Percentiles rank a stretch among this genome's conserved stretches.
phyloP scores from a whole-genome alignment of 257 asterid species.

The Coffea eugenioides region DNA sequence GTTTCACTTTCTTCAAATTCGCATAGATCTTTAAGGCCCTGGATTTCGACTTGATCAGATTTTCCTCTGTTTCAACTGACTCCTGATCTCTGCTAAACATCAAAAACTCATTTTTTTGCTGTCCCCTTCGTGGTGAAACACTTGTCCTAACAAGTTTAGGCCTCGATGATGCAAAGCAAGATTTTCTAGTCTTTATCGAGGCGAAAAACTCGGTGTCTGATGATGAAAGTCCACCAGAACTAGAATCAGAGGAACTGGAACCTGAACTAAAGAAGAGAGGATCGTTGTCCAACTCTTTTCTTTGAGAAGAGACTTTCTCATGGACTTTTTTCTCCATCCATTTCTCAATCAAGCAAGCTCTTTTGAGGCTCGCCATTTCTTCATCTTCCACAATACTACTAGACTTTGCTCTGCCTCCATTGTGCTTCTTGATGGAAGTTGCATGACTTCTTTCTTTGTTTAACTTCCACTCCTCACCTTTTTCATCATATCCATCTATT shows the following conservation, averaged over 20 bases:
- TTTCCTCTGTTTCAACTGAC: constrained; percentile 20
- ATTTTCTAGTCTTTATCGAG: constrained; percentile 30
- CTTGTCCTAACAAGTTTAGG: constrained; percentile 43
- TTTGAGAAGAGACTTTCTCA: constrained; percentile 18
- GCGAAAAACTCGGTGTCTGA: constrained; percentile 66
- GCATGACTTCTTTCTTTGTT: constrained; percentile 5
- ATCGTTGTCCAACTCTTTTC: constrained; percentile 41
- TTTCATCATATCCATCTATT: constrained; percentile 48
- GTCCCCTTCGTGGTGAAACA: background rate
- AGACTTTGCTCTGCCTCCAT: constrained; percentile 3
- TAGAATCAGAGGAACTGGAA: constrained; percentile 68
- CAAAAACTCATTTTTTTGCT: constrained; percentile 19
- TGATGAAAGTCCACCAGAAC: constrained; percentile 76
- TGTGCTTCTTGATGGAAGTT: constrained; percentile 14
- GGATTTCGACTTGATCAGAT: constrained; percentile 43
- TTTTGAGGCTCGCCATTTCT: constrained; percentile 28
- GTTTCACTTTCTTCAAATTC: constrained; percentile 66
- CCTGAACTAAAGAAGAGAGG: constrained; percentile 66
- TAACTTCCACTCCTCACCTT: constrained; percentile 13
- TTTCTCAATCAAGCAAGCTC: constrained; percentile 54
- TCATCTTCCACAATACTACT: constrained; percentile 22
- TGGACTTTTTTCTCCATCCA: constrained; percentile 53
- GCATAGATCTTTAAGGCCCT: constrained; percentile 60
- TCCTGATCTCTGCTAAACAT: constrained; percentile 20
- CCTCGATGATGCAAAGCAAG: constrained; percentile 46